Evolutionary conservation across 306 rosid genomes (phyloP), one percentile per base, ranked within the genome.

Genomic region (Mimosa pudica): DNA sequence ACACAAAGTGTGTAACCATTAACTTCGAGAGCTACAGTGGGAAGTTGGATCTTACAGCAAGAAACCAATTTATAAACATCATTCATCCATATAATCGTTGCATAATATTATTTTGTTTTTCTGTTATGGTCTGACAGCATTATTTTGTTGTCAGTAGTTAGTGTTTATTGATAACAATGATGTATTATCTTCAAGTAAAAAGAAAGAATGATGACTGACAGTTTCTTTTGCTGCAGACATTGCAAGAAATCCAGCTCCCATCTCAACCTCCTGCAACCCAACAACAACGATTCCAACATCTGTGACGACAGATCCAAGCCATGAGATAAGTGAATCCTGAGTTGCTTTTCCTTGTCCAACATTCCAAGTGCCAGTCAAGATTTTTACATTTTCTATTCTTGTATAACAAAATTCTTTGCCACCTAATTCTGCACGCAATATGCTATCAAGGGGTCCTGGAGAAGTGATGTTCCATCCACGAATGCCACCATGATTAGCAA

Each of bases 171-270:
- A 65, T 49, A 77, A 70, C 8, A 54, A 46, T 45, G 66, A 82
- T 54, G 16, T 48, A 72, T 55, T 13, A 36, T 65, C 45, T 71
- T 64, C 36, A 13, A 77, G 52, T 52, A 75, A 58, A 55, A 7
- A 76, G 62, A 51, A 73, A 75, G 51, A 73, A 52, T n/a, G 49
- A 83, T 18, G 70, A 86, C 96, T 90, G 78, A 95, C 98, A 79
- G 98, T 92, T 84, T 95, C 98, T 89, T 88, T 92, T 83, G 98
- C 98, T 73, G 97, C 98, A 81, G 98, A 92, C 94, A 92, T 87
- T 67, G 98, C 98, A 30, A 95, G 98, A 84, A 95, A 93, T 58
- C 97, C 98, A 86, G 98, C 98, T 7, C 98, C 98, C 98, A 92
- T 95, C 86, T 95, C 98, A 90, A 95, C 96, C 84, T 95, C 98